Evolutionary conservation across 495 filamentous ascomycete species (phyloP).

Genomic region (Haplographium delicatum): DNA sequence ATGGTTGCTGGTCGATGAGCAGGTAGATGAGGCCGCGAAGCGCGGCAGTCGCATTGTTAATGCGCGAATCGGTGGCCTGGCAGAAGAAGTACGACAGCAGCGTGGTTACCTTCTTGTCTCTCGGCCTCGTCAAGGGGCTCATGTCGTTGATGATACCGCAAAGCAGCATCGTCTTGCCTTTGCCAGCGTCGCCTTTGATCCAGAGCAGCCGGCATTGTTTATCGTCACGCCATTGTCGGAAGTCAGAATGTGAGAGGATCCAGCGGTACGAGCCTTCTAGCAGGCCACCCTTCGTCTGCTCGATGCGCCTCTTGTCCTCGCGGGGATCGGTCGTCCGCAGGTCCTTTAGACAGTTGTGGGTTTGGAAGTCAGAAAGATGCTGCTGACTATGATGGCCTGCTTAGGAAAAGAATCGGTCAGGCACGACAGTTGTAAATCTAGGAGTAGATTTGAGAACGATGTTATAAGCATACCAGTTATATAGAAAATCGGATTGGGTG

Average conservation of each 20-base stretch:
- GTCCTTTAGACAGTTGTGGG: conserved; percentile 16
- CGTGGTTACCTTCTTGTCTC: too few relatives aligned
- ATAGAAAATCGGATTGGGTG: background rate
- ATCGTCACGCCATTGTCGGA: background rate
- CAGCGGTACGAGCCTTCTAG: conserved; percentile 34
- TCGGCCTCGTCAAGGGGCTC: conserved; percentile 27
- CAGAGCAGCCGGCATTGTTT: conserved; percentile 29
- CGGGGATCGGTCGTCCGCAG: conserved; percentile 22
- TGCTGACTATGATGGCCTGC: conserved; percentile 12
- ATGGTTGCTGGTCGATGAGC: conserved; percentile 27
- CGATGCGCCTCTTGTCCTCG: conserved; percentile 26
- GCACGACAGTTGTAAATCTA: background rate
- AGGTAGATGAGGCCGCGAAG: too few relatives aligned
- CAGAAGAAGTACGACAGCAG: too few relatives aligned
- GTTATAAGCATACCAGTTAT: background rate
- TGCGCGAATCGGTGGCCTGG: too few relatives aligned
- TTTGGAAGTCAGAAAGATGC: conserved; percentile 9
- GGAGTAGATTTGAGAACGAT: background rate
- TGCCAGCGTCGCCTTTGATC: conserved; percentile 37
- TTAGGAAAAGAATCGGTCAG: background rate
- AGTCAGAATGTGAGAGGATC: conserved; percentile 30
- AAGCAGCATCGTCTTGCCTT: conserved; percentile 39
- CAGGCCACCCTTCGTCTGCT: conserved; percentile 25
- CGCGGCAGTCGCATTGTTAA: too few relatives aligned
- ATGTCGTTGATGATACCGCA: conserved; percentile 32